phyloP scores from a whole-genome alignment of 1,284 basidiomycete species.

The Moesziomyces sp. region DNA sequence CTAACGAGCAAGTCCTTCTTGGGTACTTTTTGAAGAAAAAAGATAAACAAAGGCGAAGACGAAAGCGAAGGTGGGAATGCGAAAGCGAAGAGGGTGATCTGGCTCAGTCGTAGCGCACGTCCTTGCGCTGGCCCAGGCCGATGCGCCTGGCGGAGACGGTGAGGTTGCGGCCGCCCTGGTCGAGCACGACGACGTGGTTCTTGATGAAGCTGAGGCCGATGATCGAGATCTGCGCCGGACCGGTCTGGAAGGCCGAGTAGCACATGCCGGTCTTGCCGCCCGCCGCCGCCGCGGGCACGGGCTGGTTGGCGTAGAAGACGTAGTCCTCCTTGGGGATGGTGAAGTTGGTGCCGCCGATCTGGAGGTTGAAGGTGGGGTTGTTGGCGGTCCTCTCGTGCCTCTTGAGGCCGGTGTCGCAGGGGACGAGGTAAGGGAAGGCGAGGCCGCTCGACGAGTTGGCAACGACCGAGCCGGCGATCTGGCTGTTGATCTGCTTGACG shows the following conservation, averaged over 20 bases:
- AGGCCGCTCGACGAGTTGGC: slow-evolving; percentile 29
- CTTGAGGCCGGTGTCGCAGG: slow-evolving; percentile 52
- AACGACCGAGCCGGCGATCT: slow-evolving; percentile 37
- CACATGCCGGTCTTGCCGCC: slow-evolving; percentile 47
- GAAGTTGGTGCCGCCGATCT: slow-evolving; percentile 43
- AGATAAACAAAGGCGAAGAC: not conserved
- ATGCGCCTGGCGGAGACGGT: slow-evolving; percentile 35
- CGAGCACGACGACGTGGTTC: slow-evolving; percentile 54
- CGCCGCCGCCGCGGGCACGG: slow-evolving; percentile 31
- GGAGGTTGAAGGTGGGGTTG: slow-evolving; percentile 39
- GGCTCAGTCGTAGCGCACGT: slow-evolving; percentile 37
- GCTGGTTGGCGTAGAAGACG: slow-evolving; percentile 55
- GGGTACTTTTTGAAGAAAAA: not conserved
- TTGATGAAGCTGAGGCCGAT: slow-evolving; percentile 57
- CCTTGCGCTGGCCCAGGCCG: slow-evolving; percentile 38
- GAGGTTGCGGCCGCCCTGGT: slow-evolving; percentile 44
- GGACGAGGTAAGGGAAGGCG: slow-evolving; percentile 49
- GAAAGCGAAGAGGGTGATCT: not conserved
- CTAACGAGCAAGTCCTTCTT: not conserved
- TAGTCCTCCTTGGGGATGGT: slow-evolving; percentile 50
- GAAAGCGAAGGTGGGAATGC: not conserved
- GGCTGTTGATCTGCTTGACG: slow-evolving; percentile 42
- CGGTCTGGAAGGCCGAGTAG: slow-evolving; percentile 53
- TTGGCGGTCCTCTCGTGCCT: slow-evolving; percentile 37
- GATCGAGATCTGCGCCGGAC: slow-evolving; percentile 45